Conservation (phyloP, 345 rosid species). For the Carallia pectinifolia region DNA sequence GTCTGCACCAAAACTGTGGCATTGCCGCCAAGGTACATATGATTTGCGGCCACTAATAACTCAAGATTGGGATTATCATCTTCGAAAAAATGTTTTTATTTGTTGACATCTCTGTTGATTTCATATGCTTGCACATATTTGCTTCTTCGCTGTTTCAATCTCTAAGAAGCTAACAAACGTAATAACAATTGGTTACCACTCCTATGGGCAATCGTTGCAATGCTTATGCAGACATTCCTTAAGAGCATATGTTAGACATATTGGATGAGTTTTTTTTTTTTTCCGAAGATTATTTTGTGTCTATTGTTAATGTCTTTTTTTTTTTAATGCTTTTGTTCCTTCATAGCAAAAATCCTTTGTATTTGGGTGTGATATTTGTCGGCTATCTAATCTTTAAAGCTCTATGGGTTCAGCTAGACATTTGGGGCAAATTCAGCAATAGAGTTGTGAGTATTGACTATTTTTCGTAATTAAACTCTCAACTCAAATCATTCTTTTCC, state of each 20-base stretch:
- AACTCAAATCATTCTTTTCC: background rate
- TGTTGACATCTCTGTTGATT: background rate
- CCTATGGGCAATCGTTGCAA: conserved; percentile 95
- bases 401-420: conserved; percentile 91
- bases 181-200: conserved; percentile 98
- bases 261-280: conserved; percentile 12
- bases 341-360: conserved; percentile 83
- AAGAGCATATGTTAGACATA: conserved; percentile 44
- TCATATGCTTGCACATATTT: background rate
- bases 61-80: too few species aligned
- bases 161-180: conserved; percentile 94
- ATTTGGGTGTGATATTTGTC: conserved; percentile 64
- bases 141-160: conserved; percentile 14
- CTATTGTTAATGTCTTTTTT: conserved; percentile 17
- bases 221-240: conserved; percentile 82
- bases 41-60: too few species aligned
- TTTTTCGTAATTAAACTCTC: background rate
- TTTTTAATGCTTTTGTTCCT: background rate
- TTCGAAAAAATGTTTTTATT: background rate
- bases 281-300: background rate
- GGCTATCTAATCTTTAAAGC: conserved; percentile 76
- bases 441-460: conserved; percentile 68
- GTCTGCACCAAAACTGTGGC: too few species aligned
- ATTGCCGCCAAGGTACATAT: too few species aligned
- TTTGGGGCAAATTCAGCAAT: conserved; percentile 75